A percentile compares a stretch with the other conserved stretches of the same genome.
Conservation (phyloP, 768 basidiomycete species). For the Crassisporium funariophilum region DNA sequence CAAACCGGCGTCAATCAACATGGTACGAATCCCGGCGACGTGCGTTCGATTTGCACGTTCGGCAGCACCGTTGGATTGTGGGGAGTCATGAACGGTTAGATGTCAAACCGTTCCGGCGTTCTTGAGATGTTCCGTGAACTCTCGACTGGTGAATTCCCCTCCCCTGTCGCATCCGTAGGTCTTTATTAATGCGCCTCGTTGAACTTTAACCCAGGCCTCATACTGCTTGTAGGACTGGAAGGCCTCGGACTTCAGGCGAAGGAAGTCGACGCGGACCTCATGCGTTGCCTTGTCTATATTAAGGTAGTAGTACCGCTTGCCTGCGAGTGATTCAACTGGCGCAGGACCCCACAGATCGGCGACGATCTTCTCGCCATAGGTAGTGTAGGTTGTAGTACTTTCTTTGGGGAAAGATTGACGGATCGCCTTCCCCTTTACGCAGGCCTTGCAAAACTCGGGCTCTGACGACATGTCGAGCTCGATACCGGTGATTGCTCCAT, state of each 20-base stretch:
- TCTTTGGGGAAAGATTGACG: too few species aligned
- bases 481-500: too few species aligned
- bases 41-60: constrained; percentile 30
- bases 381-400: too few species aligned
- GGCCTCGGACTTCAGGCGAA: constrained; percentile 32
- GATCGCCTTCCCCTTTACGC: too few species aligned
- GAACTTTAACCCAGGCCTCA: constrained; percentile 28
- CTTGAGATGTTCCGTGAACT: constrained; percentile 25
- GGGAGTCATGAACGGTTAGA: constrained; percentile 35
- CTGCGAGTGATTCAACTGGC: constrained; percentile 20
- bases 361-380: too few species aligned
- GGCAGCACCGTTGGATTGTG: constrained; percentile 31
- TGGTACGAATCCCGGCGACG: constrained; percentile 23
- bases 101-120: constrained; percentile 28
- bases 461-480: too few species aligned
- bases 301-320: constrained; percentile 30
- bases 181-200: constrained; percentile 26
- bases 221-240: constrained; percentile 24
- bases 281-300: constrained; percentile 36
- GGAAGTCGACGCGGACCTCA: constrained; percentile 25
- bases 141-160: constrained; percentile 30
- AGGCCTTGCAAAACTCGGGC: too few species aligned
- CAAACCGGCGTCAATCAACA: constrained; percentile 25
- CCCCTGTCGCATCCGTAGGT: constrained; percentile 30
- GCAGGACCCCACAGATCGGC: too few species aligned